phyloP scores from a whole-genome alignment of 352 stramenopile species.

The Phytophthora quininea region DNA sequence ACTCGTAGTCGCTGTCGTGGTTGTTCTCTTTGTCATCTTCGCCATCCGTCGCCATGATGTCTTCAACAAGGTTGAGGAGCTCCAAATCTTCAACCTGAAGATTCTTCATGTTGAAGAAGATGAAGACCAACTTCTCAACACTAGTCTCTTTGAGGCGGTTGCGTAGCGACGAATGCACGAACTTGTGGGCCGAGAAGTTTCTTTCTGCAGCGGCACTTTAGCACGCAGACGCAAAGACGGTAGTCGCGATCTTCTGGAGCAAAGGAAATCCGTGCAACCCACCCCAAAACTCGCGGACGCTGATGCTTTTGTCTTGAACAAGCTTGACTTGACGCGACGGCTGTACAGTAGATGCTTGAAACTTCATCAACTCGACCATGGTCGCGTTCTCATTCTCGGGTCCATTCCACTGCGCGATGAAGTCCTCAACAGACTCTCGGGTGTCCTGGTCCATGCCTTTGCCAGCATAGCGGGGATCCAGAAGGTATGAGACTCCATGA shows the following conservation, averaged over 20 bases:
- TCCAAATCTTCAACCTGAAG: not conserved
- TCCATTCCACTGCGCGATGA: not conserved
- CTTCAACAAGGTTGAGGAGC: not conserved
- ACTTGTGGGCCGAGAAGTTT: slow-evolving; percentile 8
- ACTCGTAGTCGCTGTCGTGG: slow-evolving; percentile 9
- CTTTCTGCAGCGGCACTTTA: not conserved
- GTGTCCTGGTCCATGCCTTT: not conserved
- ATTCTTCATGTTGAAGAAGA: slow-evolving; percentile 8
- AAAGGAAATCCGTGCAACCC: not conserved
- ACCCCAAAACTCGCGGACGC: not conserved
- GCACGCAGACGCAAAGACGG: not conserved
- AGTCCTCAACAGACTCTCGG: not conserved
- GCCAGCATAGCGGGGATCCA: slow-evolving; percentile 29
- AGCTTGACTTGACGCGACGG: not conserved
- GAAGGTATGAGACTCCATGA: slow-evolving; percentile 47
- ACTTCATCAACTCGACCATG: slow-evolving; percentile 1
- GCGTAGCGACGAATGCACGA: not conserved
- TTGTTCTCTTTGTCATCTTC: not conserved
- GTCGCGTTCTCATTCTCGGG: not conserved
- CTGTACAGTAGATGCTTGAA: not conserved
- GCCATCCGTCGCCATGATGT: not conserved
- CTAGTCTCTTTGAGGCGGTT: not conserved
- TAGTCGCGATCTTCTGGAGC: not conserved
- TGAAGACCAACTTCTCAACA: slow-evolving; percentile 2
- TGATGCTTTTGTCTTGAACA: not conserved